Conservation (phyloP, 1,284 basidiomycete genomes). For the Schizophyllum commune region DNA sequence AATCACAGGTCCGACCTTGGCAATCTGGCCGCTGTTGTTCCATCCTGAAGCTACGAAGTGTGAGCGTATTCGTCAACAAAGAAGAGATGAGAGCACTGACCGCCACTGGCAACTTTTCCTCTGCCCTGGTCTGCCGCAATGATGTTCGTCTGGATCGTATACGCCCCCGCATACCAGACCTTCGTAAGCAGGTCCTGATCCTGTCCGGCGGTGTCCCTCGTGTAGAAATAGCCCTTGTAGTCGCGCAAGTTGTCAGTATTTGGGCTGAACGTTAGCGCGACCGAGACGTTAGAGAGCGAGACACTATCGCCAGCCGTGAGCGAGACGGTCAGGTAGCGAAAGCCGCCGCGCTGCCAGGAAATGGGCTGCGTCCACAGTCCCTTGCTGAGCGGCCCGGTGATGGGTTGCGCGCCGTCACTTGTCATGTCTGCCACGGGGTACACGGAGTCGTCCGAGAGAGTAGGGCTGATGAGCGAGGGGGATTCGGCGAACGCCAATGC, state of each 20-base stretch:
- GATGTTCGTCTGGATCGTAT: constrained; percentile 43
- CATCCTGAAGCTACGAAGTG: constrained; percentile 23
- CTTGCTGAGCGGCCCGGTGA: constrained; percentile 27
- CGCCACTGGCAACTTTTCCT: constrained; percentile 19
- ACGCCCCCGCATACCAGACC: constrained; percentile 39
- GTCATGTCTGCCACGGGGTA: constrained; percentile 30
- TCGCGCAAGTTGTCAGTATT: constrained; percentile 42
- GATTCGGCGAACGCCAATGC: constrained; percentile 42
- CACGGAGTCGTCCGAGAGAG: constrained; percentile 37
- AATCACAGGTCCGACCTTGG: constrained; percentile 25
- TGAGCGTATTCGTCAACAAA: too few relatives aligned
- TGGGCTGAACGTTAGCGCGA: constrained; percentile 48
- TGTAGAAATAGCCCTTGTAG: constrained; percentile 51
- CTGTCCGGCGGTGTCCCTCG: constrained; percentile 34
- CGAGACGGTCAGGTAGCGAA: constrained; percentile 47
- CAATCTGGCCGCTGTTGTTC: constrained; percentile 24
- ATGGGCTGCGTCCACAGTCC: constrained; percentile 44
- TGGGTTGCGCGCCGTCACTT: constrained; percentile 39
- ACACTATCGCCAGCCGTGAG: constrained; percentile 27
- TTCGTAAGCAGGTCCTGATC: constrained; percentile 47
- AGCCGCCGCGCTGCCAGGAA: constrained; percentile 41
- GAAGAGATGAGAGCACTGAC: too few relatives aligned
- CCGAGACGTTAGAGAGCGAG: constrained; percentile 43
- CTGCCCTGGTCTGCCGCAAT: constrained; percentile 34
- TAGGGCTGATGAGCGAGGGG: constrained; percentile 33